Evolutionary conservation across 208 protist species (phyloP).

Genomic region (Strigomonas culicis): DNA sequence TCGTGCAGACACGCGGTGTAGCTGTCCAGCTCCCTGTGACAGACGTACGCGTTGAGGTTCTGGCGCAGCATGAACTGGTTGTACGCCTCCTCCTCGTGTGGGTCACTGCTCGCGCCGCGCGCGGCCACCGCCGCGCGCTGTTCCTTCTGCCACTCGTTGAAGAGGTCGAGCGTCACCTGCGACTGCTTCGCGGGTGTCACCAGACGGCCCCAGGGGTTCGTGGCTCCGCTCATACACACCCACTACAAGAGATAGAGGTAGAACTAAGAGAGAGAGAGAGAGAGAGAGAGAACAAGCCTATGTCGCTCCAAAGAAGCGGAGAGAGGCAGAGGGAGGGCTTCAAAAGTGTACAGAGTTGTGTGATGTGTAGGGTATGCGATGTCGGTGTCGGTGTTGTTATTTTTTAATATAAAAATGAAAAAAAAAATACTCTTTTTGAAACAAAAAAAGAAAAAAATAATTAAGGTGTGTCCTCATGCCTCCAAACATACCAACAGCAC

Average conservation of each 20-base stretch:
- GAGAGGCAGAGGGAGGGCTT: not conserved
- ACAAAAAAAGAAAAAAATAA: no score
- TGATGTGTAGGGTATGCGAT: no score
- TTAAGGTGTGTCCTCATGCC: no score
- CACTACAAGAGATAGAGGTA: constrained; percentile 3
- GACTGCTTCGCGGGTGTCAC: constrained; percentile 38
- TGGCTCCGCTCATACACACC: no score
- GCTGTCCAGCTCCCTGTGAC: constrained; percentile 66
- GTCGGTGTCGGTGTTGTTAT: no score
- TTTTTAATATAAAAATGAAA: no score
- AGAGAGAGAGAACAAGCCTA: not conserved
- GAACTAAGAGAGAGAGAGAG: not conserved
- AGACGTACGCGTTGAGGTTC: constrained; percentile 81
- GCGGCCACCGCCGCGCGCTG: constrained; percentile 48
- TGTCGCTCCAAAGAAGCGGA: not conserved
- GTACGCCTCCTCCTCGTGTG: constrained; percentile 60
- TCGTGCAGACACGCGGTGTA: constrained; percentile 71
- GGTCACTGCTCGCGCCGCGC: constrained; percentile 51
- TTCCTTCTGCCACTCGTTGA: constrained; percentile 65
- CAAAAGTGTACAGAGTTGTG: no score
- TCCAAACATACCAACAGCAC: no score
- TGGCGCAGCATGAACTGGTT: constrained; percentile 72
- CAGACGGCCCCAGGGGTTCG: no score
- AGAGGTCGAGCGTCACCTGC: constrained; percentile 61
- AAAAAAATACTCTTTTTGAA: no score